Base-by-base conservation (phyloP, 768 basidiomycete genomes). In the Pseudohyphozyma bogoriensis region DNA sequence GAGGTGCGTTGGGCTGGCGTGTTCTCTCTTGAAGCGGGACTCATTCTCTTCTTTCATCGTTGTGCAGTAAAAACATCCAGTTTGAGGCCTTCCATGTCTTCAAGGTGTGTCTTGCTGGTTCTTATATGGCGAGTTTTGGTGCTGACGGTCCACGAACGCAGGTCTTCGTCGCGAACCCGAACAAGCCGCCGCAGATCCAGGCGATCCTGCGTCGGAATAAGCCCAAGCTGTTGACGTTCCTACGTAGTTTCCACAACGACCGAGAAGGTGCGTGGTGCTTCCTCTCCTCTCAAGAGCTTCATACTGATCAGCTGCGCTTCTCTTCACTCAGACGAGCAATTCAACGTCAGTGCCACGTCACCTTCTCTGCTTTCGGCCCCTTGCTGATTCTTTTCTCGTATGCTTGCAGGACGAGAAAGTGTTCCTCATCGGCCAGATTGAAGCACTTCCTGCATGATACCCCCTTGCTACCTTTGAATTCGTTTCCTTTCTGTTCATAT, bases 31-130 rank as follows among this genome's bases (percentile, higher is more conserved):
- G n/a, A n/a, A n/a, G n/a, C n/a, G n/a, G n/a, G n/a, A n/a, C n/a
- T n/a, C n/a, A n/a, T n/a, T n/a, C n/a, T n/a, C n/a, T n/a, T n/a
- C n/a, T n/a, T n/a, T n/a, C n/a, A n/a, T n/a, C n/a, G n/a, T n/a
- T n/a, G n/a, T n/a, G n/a, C n/a, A n/a, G 92, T 81, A 89, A 90
- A 80, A 99, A 99, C 74, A 97, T 99, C 49, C 95, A 99, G 74
- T 99, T 97, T 59, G 95, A 99, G 73, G 93, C 95, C 4, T 99
- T 99, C 76, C 95, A 99, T 70, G 95, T 99, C 40, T 99, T 99
- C 82, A 99, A 97, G 83, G 93, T 90, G 56, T n/a, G 81, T 70
- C 3, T n/a, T n/a, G n/a, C n/a, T n/a, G n/a, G 20, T 32, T 32
- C 26, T 29, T n/a, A 35, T 18, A n/a, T 20, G 55, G 20, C 24